A percentile compares a stretch with the other conserved stretches of the same genome.
Evolutionary conservation across 2,329 filamentous ascomycete genomes (phyloP).

Genomic region (Calonectria multiphialidica): DNA sequence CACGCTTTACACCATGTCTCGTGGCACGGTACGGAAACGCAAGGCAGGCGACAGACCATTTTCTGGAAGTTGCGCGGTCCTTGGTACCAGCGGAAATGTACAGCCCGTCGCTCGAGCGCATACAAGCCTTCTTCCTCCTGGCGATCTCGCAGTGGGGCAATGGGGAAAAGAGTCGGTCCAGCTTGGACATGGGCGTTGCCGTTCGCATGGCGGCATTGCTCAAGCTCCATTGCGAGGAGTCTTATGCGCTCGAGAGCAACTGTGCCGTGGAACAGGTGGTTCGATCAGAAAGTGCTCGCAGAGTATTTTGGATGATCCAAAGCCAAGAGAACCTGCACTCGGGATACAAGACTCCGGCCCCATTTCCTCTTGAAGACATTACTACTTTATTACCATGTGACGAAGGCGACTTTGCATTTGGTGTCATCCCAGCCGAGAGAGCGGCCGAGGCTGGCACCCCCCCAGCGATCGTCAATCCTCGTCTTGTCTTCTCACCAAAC

Average conservation of each 20-base stretch:
- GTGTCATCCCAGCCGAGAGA: constrained; percentile 41
- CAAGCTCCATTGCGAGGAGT: constrained; percentile 51
- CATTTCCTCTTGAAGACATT: constrained; percentile 51
- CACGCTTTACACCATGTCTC: constrained; percentile 46
- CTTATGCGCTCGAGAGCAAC: constrained; percentile 43
- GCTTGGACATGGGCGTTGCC: constrained; percentile 53
- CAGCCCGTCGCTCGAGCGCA: constrained; percentile 42
- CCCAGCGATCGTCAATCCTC: constrained; percentile 43
- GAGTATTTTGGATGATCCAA: constrained; percentile 54
- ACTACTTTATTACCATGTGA: constrained; percentile 51
- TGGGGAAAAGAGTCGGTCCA: constrained; percentile 46
- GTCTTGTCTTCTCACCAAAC: constrained; percentile 33
- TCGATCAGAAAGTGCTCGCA: constrained; percentile 47
- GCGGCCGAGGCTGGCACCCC: constrained; percentile 49
- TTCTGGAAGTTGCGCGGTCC: constrained; percentile 38
- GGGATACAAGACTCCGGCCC: constrained; percentile 46
- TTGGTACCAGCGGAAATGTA: constrained; percentile 47
- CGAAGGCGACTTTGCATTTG: constrained; percentile 54
- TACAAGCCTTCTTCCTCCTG: constrained; percentile 48
- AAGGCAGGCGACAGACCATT: constrained; percentile 42
- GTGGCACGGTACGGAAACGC: constrained; percentile 38
- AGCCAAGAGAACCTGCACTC: constrained; percentile 53
- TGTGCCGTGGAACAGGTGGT: constrained; percentile 47
- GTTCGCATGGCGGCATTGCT: constrained; percentile 51
- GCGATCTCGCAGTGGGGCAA: constrained; percentile 50